phyloP scores from a whole-genome alignment of 1,284 basidiomycete genomes.

The Trametes hirsuta region DNA sequence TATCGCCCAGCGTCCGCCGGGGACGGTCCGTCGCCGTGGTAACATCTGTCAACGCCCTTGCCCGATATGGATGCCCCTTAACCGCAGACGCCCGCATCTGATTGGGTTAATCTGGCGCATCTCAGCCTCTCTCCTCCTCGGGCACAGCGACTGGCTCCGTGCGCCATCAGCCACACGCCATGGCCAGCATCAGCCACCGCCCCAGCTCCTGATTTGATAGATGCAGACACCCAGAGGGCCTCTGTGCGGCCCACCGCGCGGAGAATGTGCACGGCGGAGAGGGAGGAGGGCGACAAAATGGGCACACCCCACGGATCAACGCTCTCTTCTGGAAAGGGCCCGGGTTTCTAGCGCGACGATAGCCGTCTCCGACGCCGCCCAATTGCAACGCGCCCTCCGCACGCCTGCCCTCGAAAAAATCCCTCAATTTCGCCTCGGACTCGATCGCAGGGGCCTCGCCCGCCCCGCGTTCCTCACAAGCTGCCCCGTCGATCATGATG shows the following conservation, averaged over 20 bases:
- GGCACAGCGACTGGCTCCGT: not conserved
- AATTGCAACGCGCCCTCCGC: not conserved
- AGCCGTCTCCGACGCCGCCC: slow-evolving; percentile 1
- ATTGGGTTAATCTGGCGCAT: not conserved
- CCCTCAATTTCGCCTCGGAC: not conserved
- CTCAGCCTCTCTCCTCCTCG: not conserved
- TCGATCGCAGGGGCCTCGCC: not conserved
- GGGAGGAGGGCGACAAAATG: not conserved
- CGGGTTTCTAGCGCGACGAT: slow-evolving; percentile 1
- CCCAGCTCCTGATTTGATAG: not conserved
- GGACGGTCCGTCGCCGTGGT: slow-evolving; percentile 57
- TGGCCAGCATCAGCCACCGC: not conserved
- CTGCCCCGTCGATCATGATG: no score
- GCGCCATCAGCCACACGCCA: not conserved
- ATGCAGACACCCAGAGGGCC: not conserved
- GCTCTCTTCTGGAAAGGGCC: not conserved
- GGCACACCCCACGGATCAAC: not conserved
- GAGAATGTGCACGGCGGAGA: not conserved
- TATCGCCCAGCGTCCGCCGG: slow-evolving; percentile 2
- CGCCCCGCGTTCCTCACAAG: not conserved
- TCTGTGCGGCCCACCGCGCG: not conserved
- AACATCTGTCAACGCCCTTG: slow-evolving; percentile 63
- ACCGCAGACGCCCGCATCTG: slow-evolving; percentile 41
- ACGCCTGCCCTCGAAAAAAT: not conserved
- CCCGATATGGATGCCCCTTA: slow-evolving; percentile 60